Base-by-base conservation (phyloP, 1,139 yeast species). In the Hanseniaspora sp. region DNA sequence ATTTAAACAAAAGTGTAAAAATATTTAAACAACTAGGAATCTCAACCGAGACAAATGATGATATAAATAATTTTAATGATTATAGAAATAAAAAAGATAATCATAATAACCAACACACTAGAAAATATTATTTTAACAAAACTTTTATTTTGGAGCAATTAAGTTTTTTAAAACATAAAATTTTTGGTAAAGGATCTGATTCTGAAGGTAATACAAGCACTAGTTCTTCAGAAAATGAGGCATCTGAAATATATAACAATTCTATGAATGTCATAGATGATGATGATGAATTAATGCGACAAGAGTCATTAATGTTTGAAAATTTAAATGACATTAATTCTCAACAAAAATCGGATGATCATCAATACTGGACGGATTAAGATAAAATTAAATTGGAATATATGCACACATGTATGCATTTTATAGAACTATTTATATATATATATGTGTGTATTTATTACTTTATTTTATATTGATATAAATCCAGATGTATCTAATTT, bases 231-330 rank as follows among this genome's bases (percentile, higher is more conserved):
- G 41, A 28, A 11, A 42, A 38, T 15, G 34, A 34, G 12, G 31
- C 35, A 33, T 39, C 45, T 3, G 23, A 23, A 23, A 23, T 23
- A 23, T 23, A 23, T n/a, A 29, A 41, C 4, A 38, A 31, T 9
- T 8, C 31, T 1, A 30, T 31, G 18, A 38, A 42, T 39, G 48
- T 28, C 31, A 9, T 41, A 5, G 12, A 11, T 15, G 48, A 51
- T 31, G 54, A 51, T 7, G 48, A 37, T 8, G 54, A 51, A 28
- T 5, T 43, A 28, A 30, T 44, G 15, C 37, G 31, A 49, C 53
- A 49, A 30, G 53, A 49, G 42, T 42, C 53, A 13, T 29, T 42
- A 31, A 29, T 43, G 23, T 49, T 49, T 43, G 53, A 49, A 29
- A 43, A 42, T 17, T 29, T 51, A 7, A 39, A 44, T 12, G 48